Conservation (phyloP, 768 basidiomycete species). For the Cytidiella melzeri region DNA sequence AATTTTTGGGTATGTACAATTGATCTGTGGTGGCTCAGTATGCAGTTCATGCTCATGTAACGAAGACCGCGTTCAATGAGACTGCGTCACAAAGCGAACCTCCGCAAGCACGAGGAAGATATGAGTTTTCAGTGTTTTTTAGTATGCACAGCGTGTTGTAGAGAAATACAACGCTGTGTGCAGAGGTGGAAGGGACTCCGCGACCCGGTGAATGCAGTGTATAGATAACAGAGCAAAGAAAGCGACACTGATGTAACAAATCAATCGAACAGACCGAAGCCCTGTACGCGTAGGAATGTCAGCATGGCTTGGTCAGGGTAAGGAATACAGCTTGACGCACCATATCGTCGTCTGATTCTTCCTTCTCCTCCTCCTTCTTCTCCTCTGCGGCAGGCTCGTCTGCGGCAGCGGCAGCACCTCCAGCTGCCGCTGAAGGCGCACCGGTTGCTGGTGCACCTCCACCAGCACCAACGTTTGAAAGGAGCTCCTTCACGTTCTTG, state of each 20-base stretch:
- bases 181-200: slow-evolving; percentile 4
- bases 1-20: too few relatives aligned
- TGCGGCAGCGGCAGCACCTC: slow-evolving; percentile 55
- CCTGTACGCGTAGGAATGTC: slow-evolving; percentile 44
- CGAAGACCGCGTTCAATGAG: too few relatives aligned
- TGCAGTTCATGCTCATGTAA: too few relatives aligned
- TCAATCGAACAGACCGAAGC: slow-evolving; percentile 95
- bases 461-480: slow-evolving; percentile 92
- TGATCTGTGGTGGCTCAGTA: too few relatives aligned
- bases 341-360: slow-evolving; percentile 89
- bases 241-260: slow-evolving; percentile 23
- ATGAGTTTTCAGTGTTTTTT: slow-evolving; percentile 7
- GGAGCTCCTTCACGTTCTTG: slow-evolving; percentile 93
- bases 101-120: neutral
- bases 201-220: slow-evolving; percentile 4
- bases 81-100: too few relatives aligned
- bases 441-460: slow-evolving; percentile 74
- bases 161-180: slow-evolving; percentile 8
- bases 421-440: slow-evolving; percentile 48
- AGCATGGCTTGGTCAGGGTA: slow-evolving; percentile 1
- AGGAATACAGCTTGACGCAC: slow-evolving; percentile 34
- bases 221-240: neutral
- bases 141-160: slow-evolving; percentile 7
- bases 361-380: slow-evolving; percentile 84
- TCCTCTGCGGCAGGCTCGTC: slow-evolving; percentile 73